Evolutionary conservation across 2,329 filamentous ascomycete species (phyloP).

Genomic region (Fusarium sarcochroum): DNA sequence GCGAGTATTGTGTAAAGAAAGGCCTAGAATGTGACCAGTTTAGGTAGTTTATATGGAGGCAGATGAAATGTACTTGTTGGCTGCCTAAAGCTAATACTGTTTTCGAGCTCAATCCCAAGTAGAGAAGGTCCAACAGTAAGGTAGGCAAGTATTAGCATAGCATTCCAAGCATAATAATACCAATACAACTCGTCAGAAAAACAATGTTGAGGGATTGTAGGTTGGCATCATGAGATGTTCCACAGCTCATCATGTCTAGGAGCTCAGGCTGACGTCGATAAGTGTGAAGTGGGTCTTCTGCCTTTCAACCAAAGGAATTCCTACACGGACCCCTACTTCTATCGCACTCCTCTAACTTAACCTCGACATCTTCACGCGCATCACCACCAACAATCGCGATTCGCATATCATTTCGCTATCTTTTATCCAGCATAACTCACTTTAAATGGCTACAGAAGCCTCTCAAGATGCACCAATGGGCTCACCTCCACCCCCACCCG

Average conservation of each 20-base stretch:
- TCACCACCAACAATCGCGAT: slow-evolving; percentile 7
- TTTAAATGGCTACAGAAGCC: slow-evolving; percentile 45
- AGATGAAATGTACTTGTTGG: too few relatives aligned
- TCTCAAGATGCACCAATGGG: slow-evolving; percentile 50
- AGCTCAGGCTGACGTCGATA: slow-evolving; percentile 26
- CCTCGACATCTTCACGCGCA: slow-evolving; percentile 11
- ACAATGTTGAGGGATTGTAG: background rate
- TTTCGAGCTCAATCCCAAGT: background rate
- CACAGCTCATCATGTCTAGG: background rate
- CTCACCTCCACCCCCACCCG: slow-evolving; percentile 51
- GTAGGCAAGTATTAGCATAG: too few relatives aligned
- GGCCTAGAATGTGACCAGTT: background rate
- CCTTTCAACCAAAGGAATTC: background rate
- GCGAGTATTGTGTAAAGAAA: background rate
- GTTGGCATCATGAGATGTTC: slow-evolving; percentile 4
- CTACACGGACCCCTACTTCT: slow-evolving; percentile 7
- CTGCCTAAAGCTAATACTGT: background rate
- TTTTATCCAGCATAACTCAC: background rate
- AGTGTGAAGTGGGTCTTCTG: slow-evolving; percentile 25
- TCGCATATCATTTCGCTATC: background rate
- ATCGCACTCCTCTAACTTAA: slow-evolving; percentile 5
- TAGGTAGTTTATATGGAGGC: too few relatives aligned
- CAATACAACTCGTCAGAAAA: background rate
- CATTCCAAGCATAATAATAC: too few relatives aligned
- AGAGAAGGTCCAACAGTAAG: too few relatives aligned